A percentile compares a stretch with the other conserved stretches of the same genome.
Conservation (phyloP, 306 rosid genomes). For the Erythrophleum fordii region DNA sequence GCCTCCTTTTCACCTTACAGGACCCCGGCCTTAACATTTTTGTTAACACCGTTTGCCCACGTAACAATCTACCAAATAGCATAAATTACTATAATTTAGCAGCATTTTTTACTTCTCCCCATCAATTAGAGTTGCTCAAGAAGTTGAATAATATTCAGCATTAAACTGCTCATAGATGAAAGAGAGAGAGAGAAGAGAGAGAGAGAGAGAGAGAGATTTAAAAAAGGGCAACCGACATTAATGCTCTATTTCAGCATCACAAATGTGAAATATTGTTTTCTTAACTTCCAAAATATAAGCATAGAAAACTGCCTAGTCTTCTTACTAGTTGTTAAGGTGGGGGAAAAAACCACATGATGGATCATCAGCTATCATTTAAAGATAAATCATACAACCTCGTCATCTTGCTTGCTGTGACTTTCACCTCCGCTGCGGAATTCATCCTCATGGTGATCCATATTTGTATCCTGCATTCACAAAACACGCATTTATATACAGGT, state of each 20-base stretch:
- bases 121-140: neutral
- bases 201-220: neutral
- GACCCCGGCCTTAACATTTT: neutral
- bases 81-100: neutral
- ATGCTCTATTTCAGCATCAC: conserved; percentile 2
- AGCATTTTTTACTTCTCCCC: neutral
- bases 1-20: neutral
- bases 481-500: neutral
- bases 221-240: neutral
- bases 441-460: conserved; percentile 74
- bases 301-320: neutral
- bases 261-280: neutral
- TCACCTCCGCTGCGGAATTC: conserved; percentile 62
- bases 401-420: conserved; percentile 78
- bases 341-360: neutral
- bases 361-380: conserved; percentile 28
- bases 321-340: neutral
- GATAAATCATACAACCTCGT: conserved; percentile 64
- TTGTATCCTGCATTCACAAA: neutral
- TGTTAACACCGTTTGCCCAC: neutral
- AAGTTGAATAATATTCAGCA: neutral
- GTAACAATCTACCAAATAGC: neutral
- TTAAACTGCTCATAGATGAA: neutral
- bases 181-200: neutral
- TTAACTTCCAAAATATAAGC: neutral